phyloP scores from a whole-genome alignment of 345 rosid genomes.

The Aquilaria sinensis region DNA sequence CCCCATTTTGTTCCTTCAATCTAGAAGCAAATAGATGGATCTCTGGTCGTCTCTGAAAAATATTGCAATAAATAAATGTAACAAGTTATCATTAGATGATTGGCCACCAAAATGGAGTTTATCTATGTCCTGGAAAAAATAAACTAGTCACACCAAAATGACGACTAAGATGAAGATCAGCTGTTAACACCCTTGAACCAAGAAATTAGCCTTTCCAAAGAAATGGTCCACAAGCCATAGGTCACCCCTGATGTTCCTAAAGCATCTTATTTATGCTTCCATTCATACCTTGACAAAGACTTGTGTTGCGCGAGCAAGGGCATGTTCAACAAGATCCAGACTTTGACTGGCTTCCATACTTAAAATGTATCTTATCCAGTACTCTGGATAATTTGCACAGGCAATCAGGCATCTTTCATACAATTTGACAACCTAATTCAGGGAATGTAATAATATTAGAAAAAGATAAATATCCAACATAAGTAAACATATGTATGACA shows the following conservation, averaged over 20 bases:
- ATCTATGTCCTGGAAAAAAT: too few relatives aligned
- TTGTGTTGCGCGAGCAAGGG: constrained; percentile 88
- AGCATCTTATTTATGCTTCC: neutral
- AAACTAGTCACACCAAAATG: too few relatives aligned
- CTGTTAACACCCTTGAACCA: too few relatives aligned
- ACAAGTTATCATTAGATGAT: neutral
- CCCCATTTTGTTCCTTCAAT: constrained; percentile 81
- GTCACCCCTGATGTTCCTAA: too few relatives aligned
- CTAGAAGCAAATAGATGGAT: constrained; percentile 91
- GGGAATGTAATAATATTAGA: constrained; percentile 18
- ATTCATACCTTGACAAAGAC: constrained; percentile 87
- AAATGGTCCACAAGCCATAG: too few relatives aligned
- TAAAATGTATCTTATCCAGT: constrained; percentile 84
- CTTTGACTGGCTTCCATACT: constrained; percentile 78
- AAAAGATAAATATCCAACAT: constrained; percentile 5
- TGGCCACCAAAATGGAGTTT: too few relatives aligned
- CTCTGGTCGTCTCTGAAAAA: constrained; percentile 80
- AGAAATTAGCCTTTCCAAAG: too few relatives aligned
- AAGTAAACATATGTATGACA: constrained; percentile 22
- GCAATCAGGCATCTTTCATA: constrained; percentile 96
- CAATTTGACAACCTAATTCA: constrained; percentile 72
- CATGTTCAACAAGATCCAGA: constrained; percentile 83
- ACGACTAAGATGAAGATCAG: too few relatives aligned
- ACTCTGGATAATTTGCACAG: constrained; percentile 92
- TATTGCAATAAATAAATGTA: neutral